Base-by-base conservation (phyloP, 2,329 filamentous ascomycete species). In the Rutstroemia sydowiana region DNA sequence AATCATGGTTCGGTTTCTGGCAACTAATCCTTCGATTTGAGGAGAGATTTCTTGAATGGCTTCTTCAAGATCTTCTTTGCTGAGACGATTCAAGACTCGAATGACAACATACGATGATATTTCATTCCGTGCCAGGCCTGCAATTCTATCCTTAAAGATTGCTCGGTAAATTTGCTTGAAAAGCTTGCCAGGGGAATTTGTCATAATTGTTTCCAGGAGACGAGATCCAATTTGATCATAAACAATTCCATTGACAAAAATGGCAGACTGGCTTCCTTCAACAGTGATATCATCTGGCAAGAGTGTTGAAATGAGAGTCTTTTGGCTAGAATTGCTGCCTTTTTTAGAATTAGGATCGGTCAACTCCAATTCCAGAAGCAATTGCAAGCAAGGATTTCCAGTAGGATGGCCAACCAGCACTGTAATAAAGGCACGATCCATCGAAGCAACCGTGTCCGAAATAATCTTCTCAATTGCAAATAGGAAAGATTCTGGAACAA, bases 181-280 rank as follows among this genome's bases (percentile, higher is more conserved):
- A 31, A 90, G 71, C 69, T 93, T 95, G 40, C 88, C 90, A 0
- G 93, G 90, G 14, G 85, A 82, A 64, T 86, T 78, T 23, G 83
- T 79, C 57, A 96, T 80, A 57, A 98, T 84, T 0, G 85, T 88
- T 71, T 98, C 93, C 20, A 97, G 76, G 2, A 98, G 75, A 41
- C 92, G 85, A 3, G 92, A 96, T 14, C 93, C 93, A 47, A 97
- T 84, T 1, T 86, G 77, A 64, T 97, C 90, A 68, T 96, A 97
- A 23, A 96, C 75, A 65, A 97, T 79, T 51, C 87, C 84, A 62
- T 87, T 90, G 65, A 97, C 78, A 65, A 97, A 95, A 14, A 81
- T 78, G 3, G 87, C 86, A 45, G 84, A 85, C 31, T 88, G 87
- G 1, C 81, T 81, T 14, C 81, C 81, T 56, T 92, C 85, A 28